Conservation (phyloP, 192 early-diverging fungal species). For the Neocallimastix lanati region DNA sequence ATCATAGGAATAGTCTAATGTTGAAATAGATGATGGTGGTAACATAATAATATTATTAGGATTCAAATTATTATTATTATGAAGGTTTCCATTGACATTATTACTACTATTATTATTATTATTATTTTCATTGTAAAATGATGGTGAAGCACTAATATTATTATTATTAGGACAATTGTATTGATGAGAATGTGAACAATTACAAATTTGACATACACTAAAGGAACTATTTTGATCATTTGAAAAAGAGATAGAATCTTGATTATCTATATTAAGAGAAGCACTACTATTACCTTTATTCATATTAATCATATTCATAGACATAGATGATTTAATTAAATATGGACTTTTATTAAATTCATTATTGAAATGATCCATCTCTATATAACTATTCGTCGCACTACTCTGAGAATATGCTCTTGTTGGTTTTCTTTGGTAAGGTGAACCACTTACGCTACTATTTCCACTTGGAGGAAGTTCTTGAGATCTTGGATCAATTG, state of each 20-base stretch:
- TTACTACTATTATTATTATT: background rate
- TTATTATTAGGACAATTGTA: background rate
- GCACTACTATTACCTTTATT: background rate
- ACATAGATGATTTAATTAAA: background rate
- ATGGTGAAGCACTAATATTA: background rate
- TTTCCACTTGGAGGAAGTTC: background rate
- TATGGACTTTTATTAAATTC: background rate
- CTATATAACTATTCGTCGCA: background rate
- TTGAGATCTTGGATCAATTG: background rate
- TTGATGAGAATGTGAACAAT: background rate
- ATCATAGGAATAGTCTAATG: background rate
- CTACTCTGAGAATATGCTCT: background rate
- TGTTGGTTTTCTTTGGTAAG: background rate
- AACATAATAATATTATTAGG: background rate
- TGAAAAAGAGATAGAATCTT: background rate
- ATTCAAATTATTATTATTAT: too few relatives aligned
- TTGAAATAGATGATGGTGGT: background rate
- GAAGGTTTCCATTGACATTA: too few relatives aligned
- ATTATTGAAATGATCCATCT: background rate
- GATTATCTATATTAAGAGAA: background rate
- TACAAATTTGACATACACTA: background rate
- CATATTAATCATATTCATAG: background rate
- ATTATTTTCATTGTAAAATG: background rate
- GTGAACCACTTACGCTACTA: background rate
- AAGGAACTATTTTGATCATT: background rate